Conservation (phyloP, 164 flowering plant species). For the Stephania japonica region DNA sequence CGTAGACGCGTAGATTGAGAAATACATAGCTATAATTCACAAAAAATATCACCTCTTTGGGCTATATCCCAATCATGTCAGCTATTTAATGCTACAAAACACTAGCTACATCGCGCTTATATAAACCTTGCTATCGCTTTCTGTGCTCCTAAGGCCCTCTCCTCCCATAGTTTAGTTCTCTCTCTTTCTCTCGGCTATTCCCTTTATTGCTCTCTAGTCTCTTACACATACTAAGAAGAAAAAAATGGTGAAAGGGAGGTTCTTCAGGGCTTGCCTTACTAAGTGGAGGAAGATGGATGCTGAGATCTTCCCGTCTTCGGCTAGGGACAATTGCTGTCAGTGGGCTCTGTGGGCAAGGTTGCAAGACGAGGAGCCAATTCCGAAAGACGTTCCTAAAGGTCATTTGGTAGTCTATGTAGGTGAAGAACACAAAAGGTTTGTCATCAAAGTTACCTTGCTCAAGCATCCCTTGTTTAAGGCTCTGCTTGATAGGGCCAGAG, state of each 20-base stretch:
- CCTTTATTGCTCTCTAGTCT: neutral
- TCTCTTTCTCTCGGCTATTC: slow-evolving; percentile 1
- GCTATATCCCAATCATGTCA: slow-evolving; percentile 29
- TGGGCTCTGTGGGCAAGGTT: slow-evolving; percentile 41
- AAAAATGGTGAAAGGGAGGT: slow-evolving; percentile 31
- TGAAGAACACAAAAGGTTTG: slow-evolving; percentile 51
- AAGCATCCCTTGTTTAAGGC: slow-evolving; percentile 69
- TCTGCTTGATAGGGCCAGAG: slow-evolving; percentile 71
- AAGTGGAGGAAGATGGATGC: slow-evolving; percentile 52
- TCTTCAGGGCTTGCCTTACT: slow-evolving; percentile 31
- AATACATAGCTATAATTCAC: slow-evolving; percentile 6
- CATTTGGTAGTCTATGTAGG: slow-evolving; percentile 88
- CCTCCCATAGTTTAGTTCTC: slow-evolving; percentile 4
- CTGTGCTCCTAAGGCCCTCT: slow-evolving; percentile 10
- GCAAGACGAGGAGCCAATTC: slow-evolving; percentile 38
- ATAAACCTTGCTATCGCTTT: slow-evolving; percentile 25
- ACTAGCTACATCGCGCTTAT: slow-evolving; percentile 16
- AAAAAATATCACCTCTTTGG: slow-evolving; percentile 16
- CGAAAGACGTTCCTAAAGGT: slow-evolving; percentile 84
- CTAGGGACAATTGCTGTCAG: slow-evolving; percentile 24
- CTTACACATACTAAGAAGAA: neutral
- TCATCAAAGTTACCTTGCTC: slow-evolving; percentile 58
- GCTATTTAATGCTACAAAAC: slow-evolving; percentile 27
- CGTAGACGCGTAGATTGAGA: neutral
- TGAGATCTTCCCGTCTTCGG: slow-evolving; percentile 29